A percentile compares a stretch with the other conserved stretches of the same genome.
phyloP scores from a whole-genome alignment of 1,139 yeast species.

The Diutina siamensis region DNA sequence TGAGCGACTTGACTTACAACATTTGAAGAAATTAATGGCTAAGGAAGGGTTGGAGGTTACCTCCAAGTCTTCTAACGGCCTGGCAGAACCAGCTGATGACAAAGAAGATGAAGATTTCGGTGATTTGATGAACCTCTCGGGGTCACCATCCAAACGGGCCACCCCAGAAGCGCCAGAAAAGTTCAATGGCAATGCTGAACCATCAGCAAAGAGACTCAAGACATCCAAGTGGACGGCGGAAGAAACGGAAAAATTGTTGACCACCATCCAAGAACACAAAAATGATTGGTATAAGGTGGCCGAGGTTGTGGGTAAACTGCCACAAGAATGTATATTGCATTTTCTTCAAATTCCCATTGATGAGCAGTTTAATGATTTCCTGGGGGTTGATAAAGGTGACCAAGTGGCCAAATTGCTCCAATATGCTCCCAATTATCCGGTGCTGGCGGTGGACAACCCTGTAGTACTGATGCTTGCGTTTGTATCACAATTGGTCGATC shows the following conservation, averaged over 20 bases:
- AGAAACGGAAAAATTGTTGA: slow-evolving; percentile 46
- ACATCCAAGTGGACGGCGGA: slow-evolving; percentile 52
- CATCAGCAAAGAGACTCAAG: slow-evolving; percentile 29
- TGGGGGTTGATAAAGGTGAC: slow-evolving; percentile 28
- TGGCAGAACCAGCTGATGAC: not conserved
- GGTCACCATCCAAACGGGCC: slow-evolving; percentile 8
- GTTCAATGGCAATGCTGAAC: not conserved
- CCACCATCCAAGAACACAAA: slow-evolving; percentile 47
- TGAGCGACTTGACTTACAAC: slow-evolving; percentile 42
- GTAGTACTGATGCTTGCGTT: slow-evolving; percentile 84
- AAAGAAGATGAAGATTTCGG: not conserved
- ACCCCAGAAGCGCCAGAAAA: slow-evolving; percentile 6
- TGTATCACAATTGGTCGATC: slow-evolving; percentile 75
- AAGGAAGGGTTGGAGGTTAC: not conserved
- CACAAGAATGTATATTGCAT: slow-evolving; percentile 72
- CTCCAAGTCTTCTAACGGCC: not conserved
- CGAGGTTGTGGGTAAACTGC: slow-evolving; percentile 49
- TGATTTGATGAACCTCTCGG: not conserved
- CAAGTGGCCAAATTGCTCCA: slow-evolving; percentile 39
- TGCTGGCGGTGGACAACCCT: slow-evolving; percentile 81
- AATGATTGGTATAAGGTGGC: slow-evolving; percentile 75
- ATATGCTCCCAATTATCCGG: slow-evolving; percentile 75
- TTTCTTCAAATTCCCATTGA: slow-evolving; percentile 77
- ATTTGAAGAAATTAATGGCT: slow-evolving; percentile 39
- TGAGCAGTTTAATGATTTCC: slow-evolving; percentile 48